Base-by-base conservation (phyloP, 106 monocot species). In the Platanthera guangdongensis region DNA sequence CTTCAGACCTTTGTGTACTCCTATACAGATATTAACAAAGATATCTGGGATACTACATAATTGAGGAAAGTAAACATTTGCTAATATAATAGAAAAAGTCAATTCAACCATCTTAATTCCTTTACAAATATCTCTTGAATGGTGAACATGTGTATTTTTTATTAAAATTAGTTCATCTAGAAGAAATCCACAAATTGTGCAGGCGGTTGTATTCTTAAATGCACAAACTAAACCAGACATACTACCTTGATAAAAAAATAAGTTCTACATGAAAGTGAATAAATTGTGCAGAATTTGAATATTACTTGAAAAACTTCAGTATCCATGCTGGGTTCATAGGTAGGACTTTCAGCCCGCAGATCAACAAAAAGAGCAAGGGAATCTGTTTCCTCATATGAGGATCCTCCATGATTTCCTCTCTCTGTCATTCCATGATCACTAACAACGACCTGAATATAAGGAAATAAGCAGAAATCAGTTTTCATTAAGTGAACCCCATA, bases 401-500 rank as follows among this genome's bases (percentile, higher is more conserved):
- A 97, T 68, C 97, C 97, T 59, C 97, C 97, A 88, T 97, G 97
- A 83, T 97, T 97, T 67, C 97, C 97, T 39, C 80, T 70, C 18
- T 88, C 80, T 57, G 94, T 97, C 97, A 97, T 97, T 73, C 97
- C 97, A 82, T 97, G 97, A 65, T 97, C 97, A 72, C 97, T 97
- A 65, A 94, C 84, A 72, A 97, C 91, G 76, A 97, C 72, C 97
- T 97, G 75, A 50, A 77, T 48, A 50, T 65, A 13, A 52, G 73
- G 11, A 82, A 62, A 47, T 54, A 77, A 18, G 67, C 13, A 67
- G 12, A 67, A 67, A 67, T 13, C 32, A 30, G 12, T 13, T 63
- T 67, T 67, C 16, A 60, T 4, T 21, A 11, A 6, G 19, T 60
- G 59, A 60, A 60, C 21, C 7, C n/a, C n/a, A 19, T 6, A 60